Conservation (phyloP, 2,329 filamentous ascomycete genomes). For the Ceratocystiopsis brevicomis region DNA sequence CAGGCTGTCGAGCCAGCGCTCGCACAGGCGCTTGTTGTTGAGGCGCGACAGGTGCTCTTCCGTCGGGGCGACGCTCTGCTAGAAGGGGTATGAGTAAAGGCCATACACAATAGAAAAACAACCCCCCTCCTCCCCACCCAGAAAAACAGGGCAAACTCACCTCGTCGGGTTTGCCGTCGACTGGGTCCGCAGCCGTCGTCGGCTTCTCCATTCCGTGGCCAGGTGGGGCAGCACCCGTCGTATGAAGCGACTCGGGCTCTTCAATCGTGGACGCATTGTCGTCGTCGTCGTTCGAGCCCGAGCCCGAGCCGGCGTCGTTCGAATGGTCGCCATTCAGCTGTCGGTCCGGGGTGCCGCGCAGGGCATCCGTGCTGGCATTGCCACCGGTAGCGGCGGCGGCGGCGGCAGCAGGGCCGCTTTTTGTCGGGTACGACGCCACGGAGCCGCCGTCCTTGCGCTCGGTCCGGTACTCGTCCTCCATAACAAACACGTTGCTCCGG, state of each 20-base stretch:
- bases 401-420: slow-evolving; percentile 30
- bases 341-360: slow-evolving; percentile 50
- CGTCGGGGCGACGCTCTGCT: slow-evolving; percentile 35
- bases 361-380: slow-evolving; percentile 61
- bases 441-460: slow-evolving; percentile 50
- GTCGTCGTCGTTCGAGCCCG: slow-evolving; percentile 9
- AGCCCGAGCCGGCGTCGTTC: no score
- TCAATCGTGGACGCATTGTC: slow-evolving; percentile 5
- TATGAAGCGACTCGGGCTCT: not conserved
- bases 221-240: slow-evolving; percentile 7
- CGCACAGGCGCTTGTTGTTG: slow-evolving; percentile 91
- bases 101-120: not conserved
- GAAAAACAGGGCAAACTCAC: slow-evolving; percentile 22
- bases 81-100: not conserved
- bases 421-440: slow-evolving; percentile 25
- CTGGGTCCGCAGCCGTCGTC: slow-evolving; percentile 57
- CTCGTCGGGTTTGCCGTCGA: slow-evolving; percentile 56
- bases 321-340: slow-evolving; percentile 26
- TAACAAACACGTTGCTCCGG: slow-evolving; percentile 92
- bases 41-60: slow-evolving; percentile 71
- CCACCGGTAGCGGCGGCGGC: slow-evolving; percentile 16
- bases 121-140: no score
- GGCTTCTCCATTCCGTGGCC: slow-evolving; percentile 50
- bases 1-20: slow-evolving; percentile 92
- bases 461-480: slow-evolving; percentile 95